Evolutionary conservation across 257 asterid genomes (phyloP).

Genomic region (Schizonepeta tenuifolia): DNA sequence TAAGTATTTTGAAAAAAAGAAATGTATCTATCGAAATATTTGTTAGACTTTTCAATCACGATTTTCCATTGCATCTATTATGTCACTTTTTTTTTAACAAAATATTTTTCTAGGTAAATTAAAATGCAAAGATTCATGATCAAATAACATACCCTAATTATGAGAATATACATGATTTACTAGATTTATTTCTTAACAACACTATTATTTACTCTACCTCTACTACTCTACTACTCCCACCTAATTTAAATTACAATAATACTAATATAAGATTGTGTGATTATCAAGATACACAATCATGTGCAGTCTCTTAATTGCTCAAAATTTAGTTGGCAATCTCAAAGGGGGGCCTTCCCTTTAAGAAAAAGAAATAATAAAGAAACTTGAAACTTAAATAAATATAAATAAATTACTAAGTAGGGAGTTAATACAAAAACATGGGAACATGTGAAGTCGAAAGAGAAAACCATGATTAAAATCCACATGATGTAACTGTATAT

Average conservation of each 20-base stretch:
- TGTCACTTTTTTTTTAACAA: too few species aligned
- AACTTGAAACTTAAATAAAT: not conserved
- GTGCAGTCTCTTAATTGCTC: conserved; percentile 43
- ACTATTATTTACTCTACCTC: not conserved
- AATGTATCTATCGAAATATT: too few species aligned
- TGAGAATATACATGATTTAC: too few species aligned
- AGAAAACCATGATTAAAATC: conserved; percentile 22
- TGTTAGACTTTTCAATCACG: too few species aligned
- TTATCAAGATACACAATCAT: conserved; percentile 40
- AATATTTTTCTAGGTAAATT: too few species aligned
- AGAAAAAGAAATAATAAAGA: conserved; percentile 3
- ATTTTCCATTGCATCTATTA: too few species aligned
- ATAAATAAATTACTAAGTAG: not conserved
- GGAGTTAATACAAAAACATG: conserved; percentile 34
- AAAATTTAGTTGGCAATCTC: conserved; percentile 35
- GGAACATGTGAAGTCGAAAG: conserved; percentile 33
- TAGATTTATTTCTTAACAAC: too few species aligned
- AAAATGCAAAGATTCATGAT: too few species aligned
- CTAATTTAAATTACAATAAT: conserved; percentile 5
- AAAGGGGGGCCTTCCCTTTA: conserved; percentile 26
- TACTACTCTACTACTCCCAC: not conserved
- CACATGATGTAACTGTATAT: conserved; percentile 36
- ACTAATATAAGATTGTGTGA: conserved; percentile 29
- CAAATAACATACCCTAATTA: too few species aligned
- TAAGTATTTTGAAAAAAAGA: not conserved